These are phyloP conservation scores for Salix exigua DNA, from an alignment of 345 rosid genomes.

Conservation along the genomic window DNA sequence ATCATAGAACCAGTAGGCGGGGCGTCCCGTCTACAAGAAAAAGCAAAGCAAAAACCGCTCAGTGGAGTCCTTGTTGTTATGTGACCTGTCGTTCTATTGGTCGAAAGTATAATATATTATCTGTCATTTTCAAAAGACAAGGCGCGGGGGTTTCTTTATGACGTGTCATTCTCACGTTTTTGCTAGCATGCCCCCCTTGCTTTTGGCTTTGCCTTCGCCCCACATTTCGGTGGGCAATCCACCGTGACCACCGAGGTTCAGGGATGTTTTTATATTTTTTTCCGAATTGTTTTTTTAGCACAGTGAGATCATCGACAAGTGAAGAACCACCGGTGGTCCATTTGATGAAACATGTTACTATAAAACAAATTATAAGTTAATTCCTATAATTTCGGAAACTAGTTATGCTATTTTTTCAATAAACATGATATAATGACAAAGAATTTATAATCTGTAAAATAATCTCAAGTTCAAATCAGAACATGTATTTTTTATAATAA, in stretches of 20 bases:
- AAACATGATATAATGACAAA: rapidly evolving
- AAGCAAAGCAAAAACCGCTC: neutral
- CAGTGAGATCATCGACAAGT: neutral
- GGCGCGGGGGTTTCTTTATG: neutral
- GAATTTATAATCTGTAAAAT: no score
- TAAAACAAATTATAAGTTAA: no score
- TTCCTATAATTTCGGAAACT: neutral
- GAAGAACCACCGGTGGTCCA: neutral
- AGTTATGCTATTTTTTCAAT: no score
- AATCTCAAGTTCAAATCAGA: no score
- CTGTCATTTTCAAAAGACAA: neutral
- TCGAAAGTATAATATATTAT: neutral
- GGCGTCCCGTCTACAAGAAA: neutral
- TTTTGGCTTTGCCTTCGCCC: slow-evolving; percentile 1
- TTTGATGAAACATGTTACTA: neutral
- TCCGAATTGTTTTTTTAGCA: neutral
- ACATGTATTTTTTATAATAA: no score
- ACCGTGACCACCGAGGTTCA: neutral
- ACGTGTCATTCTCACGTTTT: neutral
- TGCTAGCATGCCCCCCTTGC: neutral
- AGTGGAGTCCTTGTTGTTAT: neutral
- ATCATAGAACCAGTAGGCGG: no score
- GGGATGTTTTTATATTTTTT: neutral
- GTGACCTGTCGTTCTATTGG: neutral
- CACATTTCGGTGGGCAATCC: neutral